Evolutionary conservation across 768 basidiomycete species (phyloP), one percentile per base, ranked within the genome.

Genomic region (Chalciporus pseudorubinellus): DNA sequence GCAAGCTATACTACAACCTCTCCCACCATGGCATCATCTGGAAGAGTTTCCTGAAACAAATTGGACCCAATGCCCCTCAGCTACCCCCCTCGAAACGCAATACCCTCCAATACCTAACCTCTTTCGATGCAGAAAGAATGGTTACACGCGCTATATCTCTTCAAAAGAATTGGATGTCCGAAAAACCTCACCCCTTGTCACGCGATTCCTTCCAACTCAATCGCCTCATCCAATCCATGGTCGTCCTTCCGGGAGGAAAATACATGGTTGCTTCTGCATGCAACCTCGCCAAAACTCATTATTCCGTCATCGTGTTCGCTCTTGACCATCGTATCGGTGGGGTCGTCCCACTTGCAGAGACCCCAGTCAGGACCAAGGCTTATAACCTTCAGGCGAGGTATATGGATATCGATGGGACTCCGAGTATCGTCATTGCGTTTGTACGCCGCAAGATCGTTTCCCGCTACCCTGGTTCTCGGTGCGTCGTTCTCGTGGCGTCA

Each of bases 11-110:
- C 58, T 85, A 79, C 59, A 65, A 81, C 26, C 72, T 88, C 51
- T 85, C 84, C 0, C 83, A 87, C 50, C 80, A 87, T 56, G 78
- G 84, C 16, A 68, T 80, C 41, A 81, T 87, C 36, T 88, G 87
- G 87, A 85, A 83, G 63, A 78, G 78, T 16, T 80, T 84, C 53
- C 69, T 88, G 51, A 64, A 70, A 36, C 64, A 69, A n/a, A 71
- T 85, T 55, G 72, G 73, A 21, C 70, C 83, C n/a, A 82, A 80
- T 9, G 67, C 84, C 16, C 79, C 84, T 6, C 82, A 82, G 4
- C 67, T 85, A 5, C 82, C 84, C 2, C 85, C 85, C 0, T 82
- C 81, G 0, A 72, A 74, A 54, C 73, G 75, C 28, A 79, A 81
- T 59, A 66, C 66, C 0, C 53, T 65, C 14, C 53, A 44, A 51